Percentiles rank a stretch among this genome's conserved stretches.
phyloP scores from a whole-genome alignment of 208 protist genomes.

The Leptomonas pyrrhocoris region DNA sequence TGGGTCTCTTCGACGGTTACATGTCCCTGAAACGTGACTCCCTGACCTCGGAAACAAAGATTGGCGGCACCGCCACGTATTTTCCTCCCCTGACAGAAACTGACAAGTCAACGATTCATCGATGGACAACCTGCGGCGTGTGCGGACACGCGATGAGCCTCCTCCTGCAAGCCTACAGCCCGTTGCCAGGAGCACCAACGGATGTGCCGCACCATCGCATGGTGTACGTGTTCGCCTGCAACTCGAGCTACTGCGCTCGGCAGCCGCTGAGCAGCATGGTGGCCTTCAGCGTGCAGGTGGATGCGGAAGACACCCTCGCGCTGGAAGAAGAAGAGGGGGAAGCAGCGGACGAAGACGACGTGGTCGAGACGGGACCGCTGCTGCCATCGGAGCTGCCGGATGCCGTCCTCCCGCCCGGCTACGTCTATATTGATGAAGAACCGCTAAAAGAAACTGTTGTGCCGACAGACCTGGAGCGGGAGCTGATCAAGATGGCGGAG shows the following conservation, averaged over 20 bases:
- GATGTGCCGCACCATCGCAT: slow-evolving; percentile 64
- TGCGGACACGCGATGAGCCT: slow-evolving; percentile 76
- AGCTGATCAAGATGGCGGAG: slow-evolving; percentile 68
- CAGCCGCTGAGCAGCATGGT: slow-evolving; percentile 78
- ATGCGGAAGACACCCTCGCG: slow-evolving; percentile 60
- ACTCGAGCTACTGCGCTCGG: slow-evolving; percentile 57
- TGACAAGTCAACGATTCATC: slow-evolving; percentile 34
- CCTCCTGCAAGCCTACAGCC: slow-evolving; percentile 79
- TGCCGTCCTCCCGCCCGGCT: slow-evolving; percentile 64
- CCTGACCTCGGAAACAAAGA: slow-evolving; percentile 77
- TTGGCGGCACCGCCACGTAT: slow-evolving; percentile 68
- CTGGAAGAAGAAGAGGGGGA: slow-evolving; percentile 43
- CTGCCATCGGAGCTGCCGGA: slow-evolving; percentile 47
- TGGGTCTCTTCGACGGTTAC: slow-evolving; percentile 85
- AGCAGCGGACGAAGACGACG: slow-evolving; percentile 48
- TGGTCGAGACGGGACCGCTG: slow-evolving; percentile 41
- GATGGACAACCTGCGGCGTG: slow-evolving; percentile 75
- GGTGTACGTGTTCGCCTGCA: slow-evolving; percentile 86
- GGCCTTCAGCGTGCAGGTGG: slow-evolving; percentile 71
- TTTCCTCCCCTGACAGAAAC: slow-evolving; percentile 48
- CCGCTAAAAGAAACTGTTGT: slow-evolving; percentile 57
- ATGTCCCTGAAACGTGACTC: slow-evolving; percentile 51
- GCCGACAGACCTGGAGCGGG: slow-evolving; percentile 64
- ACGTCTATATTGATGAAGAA: slow-evolving; percentile 69
- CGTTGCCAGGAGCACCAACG: slow-evolving; percentile 40